These are phyloP conservation scores for Stropharia rugosoannulata DNA, from an alignment of 768 basidiomycete species.

Conservation along the genomic window DNA sequence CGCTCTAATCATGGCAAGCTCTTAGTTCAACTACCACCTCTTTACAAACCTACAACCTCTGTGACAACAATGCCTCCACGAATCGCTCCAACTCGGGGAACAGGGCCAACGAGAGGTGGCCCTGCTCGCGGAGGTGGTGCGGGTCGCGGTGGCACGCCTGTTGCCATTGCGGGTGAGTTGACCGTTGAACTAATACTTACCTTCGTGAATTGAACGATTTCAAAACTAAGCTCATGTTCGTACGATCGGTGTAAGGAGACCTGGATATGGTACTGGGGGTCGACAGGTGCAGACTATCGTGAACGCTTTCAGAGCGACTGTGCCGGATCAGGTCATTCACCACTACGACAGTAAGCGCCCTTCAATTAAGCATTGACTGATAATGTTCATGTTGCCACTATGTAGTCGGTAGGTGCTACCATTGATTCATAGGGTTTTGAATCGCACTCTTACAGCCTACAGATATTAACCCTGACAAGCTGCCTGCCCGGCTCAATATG, in stretches of 20 bases:
- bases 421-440: background rate
- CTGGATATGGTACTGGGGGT: constrained; percentile 48
- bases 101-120: constrained; percentile 17
- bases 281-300: constrained; percentile 26
- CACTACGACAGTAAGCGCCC: constrained; percentile 57
- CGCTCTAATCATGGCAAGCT: background rate
- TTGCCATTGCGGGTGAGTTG: constrained; percentile 33
- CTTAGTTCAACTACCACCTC: constrained; percentile 1
- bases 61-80: constrained; percentile 27
- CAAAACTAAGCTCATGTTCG: constrained; percentile 26
- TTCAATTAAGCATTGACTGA: background rate
- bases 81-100: constrained; percentile 24
- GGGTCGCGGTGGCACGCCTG: constrained; percentile 28
- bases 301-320: constrained; percentile 48
- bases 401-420: constrained; percentile 25
- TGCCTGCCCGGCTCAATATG: constrained; percentile 50
- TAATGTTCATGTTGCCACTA: background rate
- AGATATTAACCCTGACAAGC: constrained; percentile 25
- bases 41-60: background rate
- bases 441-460: background rate
- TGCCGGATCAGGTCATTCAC: constrained; percentile 56
- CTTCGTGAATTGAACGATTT: constrained; percentile 8
- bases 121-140: constrained; percentile 27
- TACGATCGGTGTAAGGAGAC: constrained; percentile 64
- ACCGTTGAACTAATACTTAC: constrained; percentile 16